Percentiles rank a stretch among this genome's conserved stretches.
Conservation (phyloP, 805 yeast genomes). For the Monosporozyma unispora region DNA sequence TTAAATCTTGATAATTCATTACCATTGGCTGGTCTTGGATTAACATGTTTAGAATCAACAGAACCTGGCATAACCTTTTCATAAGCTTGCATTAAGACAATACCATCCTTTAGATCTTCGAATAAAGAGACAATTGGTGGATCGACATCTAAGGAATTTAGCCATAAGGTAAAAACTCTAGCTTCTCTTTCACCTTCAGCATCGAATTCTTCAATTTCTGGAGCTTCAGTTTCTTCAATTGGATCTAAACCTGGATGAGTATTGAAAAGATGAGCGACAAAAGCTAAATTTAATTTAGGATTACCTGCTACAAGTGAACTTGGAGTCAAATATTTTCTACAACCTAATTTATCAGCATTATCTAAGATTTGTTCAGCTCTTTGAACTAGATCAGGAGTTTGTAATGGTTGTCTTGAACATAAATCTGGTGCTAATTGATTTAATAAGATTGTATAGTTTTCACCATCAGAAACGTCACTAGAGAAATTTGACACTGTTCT, state of each 20-base stretch:
- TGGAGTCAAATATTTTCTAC: conserved; percentile 92
- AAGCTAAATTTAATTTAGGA: conserved; percentile 92
- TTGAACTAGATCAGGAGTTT: conserved; percentile 59
- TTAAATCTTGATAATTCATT: conserved; percentile 79
- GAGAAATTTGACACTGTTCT: conserved; percentile 83
- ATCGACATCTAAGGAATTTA: conserved; percentile 90
- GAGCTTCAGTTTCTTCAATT: conserved; percentile 79
- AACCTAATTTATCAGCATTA: conserved; percentile 85
- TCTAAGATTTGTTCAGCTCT: conserved; percentile 82
- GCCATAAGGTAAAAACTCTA: conserved; percentile 94
- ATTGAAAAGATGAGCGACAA: conserved; percentile 94
- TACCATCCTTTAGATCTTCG: conserved; percentile 92
- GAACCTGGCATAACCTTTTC: conserved; percentile 94
- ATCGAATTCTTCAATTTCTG: conserved; percentile 95
- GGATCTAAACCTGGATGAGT: conserved; percentile 97
- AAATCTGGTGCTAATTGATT: conserved; percentile 78
- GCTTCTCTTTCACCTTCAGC: conserved; percentile 99
- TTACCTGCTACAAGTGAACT: conserved; percentile 89
- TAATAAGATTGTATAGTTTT: conserved; percentile 81
- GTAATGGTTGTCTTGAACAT: conserved; percentile 77
- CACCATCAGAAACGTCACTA: conserved; percentile 87
- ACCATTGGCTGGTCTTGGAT: conserved; percentile 73
- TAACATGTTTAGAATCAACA: conserved; percentile 68
- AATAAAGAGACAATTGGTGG: conserved; percentile 88
- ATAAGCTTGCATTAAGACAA: conserved; percentile 79